phyloP scores from a whole-genome alignment of 2,329 filamentous ascomycete genomes.

The Aspergillus udagawae region DNA sequence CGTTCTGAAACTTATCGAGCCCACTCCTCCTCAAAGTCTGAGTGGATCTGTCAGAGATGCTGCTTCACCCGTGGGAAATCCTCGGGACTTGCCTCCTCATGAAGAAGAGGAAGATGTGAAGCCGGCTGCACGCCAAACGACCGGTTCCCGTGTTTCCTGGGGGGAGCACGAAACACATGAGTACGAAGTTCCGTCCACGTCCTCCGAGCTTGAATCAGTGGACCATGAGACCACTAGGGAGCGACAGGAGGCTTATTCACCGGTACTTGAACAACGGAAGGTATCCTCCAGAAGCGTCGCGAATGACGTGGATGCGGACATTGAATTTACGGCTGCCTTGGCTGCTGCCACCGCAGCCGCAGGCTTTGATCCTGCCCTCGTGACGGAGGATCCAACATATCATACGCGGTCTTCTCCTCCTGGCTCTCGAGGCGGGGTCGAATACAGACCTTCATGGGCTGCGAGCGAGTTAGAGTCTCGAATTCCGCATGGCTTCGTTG shows the following conservation, averaged over 20 bases:
- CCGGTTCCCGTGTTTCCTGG: conserved; percentile 59
- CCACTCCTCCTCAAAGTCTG: conserved; percentile 53
- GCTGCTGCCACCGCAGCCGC: conserved; percentile 66
- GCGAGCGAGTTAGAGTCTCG: conserved; percentile 48
- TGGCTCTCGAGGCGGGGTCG: conserved; percentile 53
- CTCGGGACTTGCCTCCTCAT: conserved; percentile 36
- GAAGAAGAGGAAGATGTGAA: conserved; percentile 38
- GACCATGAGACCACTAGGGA: conserved; percentile 18
- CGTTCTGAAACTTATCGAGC: conserved; percentile 53
- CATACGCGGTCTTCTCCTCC: conserved; percentile 62
- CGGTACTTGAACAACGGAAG: conserved; percentile 6
- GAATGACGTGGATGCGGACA: conserved; percentile 50
- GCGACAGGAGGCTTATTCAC: conserved; percentile 4
- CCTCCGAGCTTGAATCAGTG: conserved; percentile 31
- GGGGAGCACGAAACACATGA: conserved; percentile 62
- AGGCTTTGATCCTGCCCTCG: conserved; percentile 67
- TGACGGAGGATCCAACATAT: conserved; percentile 63
- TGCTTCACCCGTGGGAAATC: conserved; percentile 22
- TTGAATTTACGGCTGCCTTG: conserved; percentile 66
- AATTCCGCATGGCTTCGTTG: conserved; percentile 40
- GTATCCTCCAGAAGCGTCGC: conserved; percentile 4
- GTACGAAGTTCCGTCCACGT: conserved; percentile 59
- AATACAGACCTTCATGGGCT: conserved; percentile 50
- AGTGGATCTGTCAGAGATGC: conserved; percentile 35
- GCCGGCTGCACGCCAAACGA: conserved; percentile 39